A percentile compares a stretch with the other conserved stretches of the same genome.
Conservation (phyloP, 2,329 filamentous ascomycete species). For the Arthrinium puccinioides region DNA sequence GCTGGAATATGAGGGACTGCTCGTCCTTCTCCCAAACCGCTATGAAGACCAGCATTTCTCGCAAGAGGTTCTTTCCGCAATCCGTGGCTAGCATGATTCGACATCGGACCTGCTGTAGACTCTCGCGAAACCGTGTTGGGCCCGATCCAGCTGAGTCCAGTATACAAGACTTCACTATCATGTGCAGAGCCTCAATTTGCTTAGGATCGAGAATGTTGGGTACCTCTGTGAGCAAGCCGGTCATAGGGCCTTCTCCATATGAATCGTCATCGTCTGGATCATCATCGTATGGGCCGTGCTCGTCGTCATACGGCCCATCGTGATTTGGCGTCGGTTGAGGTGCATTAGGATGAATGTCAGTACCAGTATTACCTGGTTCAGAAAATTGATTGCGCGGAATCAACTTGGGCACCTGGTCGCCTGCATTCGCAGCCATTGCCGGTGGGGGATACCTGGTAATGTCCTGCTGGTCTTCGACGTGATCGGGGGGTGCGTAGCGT, state of each 20-base stretch:
- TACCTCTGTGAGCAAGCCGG: constrained; percentile 84
- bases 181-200: constrained; percentile 91
- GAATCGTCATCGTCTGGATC: constrained; percentile 61
- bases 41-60: constrained; percentile 91
- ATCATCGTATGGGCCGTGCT: too few relatives aligned
- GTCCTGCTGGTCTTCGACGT: constrained; percentile 24
- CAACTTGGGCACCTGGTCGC: constrained; percentile 19
- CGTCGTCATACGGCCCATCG: constrained; percentile 40
- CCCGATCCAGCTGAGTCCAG: constrained; percentile 72
- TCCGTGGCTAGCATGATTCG: constrained; percentile 85
- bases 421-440: constrained; percentile 22
- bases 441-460: constrained; percentile 28
- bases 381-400: too few relatives aligned
- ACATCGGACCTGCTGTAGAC: constrained; percentile 83
- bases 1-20: constrained; percentile 89
- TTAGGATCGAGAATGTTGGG: constrained; percentile 90
- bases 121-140: constrained; percentile 60
- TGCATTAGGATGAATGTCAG: background rate
- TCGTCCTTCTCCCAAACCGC: constrained; percentile 95
- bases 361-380: too few relatives aligned
- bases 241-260: constrained; percentile 70
- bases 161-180: constrained; percentile 95
- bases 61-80: constrained; percentile 79
- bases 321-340: background rate
- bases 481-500: constrained; percentile 38